Base-by-base conservation (phyloP, 2,329 filamentous ascomycete genomes). In the Calonectria pseudoreteaudii region DNA sequence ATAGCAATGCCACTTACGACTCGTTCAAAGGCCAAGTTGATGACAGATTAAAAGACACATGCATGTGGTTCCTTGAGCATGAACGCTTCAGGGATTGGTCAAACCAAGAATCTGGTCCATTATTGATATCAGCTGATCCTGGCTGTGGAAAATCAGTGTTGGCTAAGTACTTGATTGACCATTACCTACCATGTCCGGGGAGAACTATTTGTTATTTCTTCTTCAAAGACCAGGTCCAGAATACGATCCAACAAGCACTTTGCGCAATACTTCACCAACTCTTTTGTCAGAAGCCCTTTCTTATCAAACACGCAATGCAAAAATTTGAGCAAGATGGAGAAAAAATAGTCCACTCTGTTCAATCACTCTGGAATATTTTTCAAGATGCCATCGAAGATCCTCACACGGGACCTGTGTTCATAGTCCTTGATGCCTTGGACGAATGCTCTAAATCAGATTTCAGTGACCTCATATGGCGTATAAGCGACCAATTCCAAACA, bases 121-220 rank as follows among this genome's bases (percentile, higher is more conserved):
- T 86, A 7, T 77, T 84, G 31, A 80, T 86, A 18, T 81, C 85
- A 2, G 84, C 83, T 4, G 84, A 86, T 72, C 84, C 84, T 30
- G 85, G 84, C 0, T 86, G 83, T 62, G 84, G 85, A 3, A 86
- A 86, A 73, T 86, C 84, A 0, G 84, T 83, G 0, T 67, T 86
- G 41, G 81, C 84, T 9, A 83, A 79, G 60, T 82, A 81, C 56
- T 78, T 86, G 0, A 73, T 85, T 23, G 80, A 85, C 49, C 41
- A 79, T 9, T 64, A 52, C 6, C 73, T 85, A 1, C 77, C 76
- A 31, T 18, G 28, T 9, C 49, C 70, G 9, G 71, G 72, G 4
- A 71, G 74, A 68, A 81, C 79, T 1, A 79, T 85, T 3, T 86
- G 85, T 75, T 87, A 87, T 77, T 87, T 86, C 72, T 87, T 87